phyloP scores from a whole-genome alignment of 1,139 yeast genomes.

The Debaryomyces singareniensis region DNA sequence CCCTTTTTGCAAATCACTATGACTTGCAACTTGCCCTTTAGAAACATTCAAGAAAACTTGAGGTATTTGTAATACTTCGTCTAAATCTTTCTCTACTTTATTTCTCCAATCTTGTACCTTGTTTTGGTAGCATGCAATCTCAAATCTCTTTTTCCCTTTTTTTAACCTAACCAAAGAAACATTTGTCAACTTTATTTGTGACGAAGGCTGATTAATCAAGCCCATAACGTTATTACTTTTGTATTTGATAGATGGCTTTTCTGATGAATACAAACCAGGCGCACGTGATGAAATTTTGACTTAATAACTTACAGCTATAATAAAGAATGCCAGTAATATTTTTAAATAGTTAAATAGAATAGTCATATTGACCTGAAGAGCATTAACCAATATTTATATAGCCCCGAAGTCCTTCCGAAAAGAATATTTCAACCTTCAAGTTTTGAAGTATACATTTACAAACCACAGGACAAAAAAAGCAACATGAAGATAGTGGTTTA shows the following conservation, averaged over 20 bases:
- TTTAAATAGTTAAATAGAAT: too few relatives aligned
- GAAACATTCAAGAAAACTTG: constrained; percentile 90
- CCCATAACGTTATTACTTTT: too few relatives aligned
- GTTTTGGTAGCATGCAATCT: constrained; percentile 93
- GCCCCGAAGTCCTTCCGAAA: background rate
- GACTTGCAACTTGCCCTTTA: constrained; percentile 89
- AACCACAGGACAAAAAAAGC: background rate
- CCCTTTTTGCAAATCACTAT: constrained; percentile 68
- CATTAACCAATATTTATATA: too few relatives aligned
- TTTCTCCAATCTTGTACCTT: constrained; percentile 94
- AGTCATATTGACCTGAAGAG: too few relatives aligned
- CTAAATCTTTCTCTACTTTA: constrained; percentile 86
- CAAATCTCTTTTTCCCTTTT: constrained; percentile 86
- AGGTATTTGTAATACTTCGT: constrained; percentile 94
- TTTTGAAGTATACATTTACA: background rate
- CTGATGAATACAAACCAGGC: too few relatives aligned
- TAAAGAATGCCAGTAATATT: too few relatives aligned
- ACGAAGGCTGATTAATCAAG: constrained; percentile 76
- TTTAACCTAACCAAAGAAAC: constrained; percentile 89
- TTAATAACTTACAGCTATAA: too few relatives aligned
- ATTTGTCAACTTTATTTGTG: constrained; percentile 85
- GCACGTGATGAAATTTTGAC: too few relatives aligned
- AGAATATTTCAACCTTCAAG: background rate
- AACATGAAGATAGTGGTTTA: too few relatives aligned
- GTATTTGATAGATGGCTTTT: too few relatives aligned